Evolutionary conservation across 148 eudicot species (phyloP).

Genomic region (Heliosperma pusillum): DNA sequence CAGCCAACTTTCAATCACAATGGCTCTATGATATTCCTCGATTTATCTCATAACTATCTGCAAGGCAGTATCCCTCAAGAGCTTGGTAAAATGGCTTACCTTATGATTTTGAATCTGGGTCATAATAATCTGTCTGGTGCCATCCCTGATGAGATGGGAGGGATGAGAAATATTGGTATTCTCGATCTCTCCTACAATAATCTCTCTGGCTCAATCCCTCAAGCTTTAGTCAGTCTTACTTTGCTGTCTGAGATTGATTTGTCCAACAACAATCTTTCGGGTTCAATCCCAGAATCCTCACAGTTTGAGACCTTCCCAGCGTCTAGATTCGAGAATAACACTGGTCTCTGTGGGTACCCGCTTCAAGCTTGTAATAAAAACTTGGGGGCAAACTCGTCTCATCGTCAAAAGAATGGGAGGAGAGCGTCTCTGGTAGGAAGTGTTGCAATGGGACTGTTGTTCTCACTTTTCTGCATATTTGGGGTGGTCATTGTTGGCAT

Average conservation of each 20-base stretch:
- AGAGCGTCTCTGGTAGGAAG: conserved; percentile 69
- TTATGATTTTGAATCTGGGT: conserved; percentile 60
- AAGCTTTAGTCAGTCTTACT: conserved; percentile 43
- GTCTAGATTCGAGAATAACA: conserved; percentile 52
- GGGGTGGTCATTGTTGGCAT: conserved; percentile 50
- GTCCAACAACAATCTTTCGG: conserved; percentile 61
- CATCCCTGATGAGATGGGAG: conserved; percentile 62
- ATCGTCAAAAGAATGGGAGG: conserved; percentile 36
- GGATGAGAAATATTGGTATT: conserved; percentile 53
- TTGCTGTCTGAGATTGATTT: conserved; percentile 55
- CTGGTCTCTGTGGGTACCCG: conserved; percentile 86
- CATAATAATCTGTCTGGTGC: conserved; percentile 70
- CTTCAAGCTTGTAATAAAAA: conserved; percentile 39
- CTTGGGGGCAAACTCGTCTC: conserved; percentile 19
- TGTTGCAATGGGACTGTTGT: conserved; percentile 73
- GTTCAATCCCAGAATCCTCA: conserved; percentile 64
- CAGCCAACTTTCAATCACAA: conserved; percentile 73
- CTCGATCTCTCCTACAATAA: conserved; percentile 63
- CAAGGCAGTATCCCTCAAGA: conserved; percentile 76
- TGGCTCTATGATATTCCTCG: conserved; percentile 79
- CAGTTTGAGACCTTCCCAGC: conserved; percentile 67
- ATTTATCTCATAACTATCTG: conserved; percentile 55
- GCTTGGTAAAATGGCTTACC: conserved; percentile 63
- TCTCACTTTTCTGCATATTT: conserved; percentile 69
- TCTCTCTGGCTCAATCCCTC: conserved; percentile 64